Evolutionary conservation across 176 grass and related monocot species (phyloP), one percentile per base, ranked within the genome.

Genomic region (Hyparrhenia diplandra): DNA sequence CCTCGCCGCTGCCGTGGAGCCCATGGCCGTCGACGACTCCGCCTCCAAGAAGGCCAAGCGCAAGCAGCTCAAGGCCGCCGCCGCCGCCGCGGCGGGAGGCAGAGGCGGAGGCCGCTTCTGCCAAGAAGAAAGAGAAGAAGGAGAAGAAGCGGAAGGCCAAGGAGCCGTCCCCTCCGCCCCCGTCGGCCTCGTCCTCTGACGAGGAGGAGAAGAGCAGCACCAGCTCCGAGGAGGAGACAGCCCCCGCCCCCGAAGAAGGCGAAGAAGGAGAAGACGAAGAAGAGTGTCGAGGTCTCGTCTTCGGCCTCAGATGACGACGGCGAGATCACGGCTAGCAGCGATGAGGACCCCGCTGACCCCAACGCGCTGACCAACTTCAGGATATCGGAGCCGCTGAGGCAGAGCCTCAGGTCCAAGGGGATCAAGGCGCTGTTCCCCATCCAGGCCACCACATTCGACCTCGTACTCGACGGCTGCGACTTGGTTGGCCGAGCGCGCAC

Each of bases 401-500:
- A 93, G 29, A 91, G 30, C 28, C 85, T 99, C 68, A 95, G 77
- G 72, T 93, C 84, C 32, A 99, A 93, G 80, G 93, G 93, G 3
- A 99, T 99, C 63, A 88, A 91, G 58, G 79, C 86, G 32, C 82
- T 99, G 9, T 99, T 99, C 68, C 97, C 97, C 17, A 99, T 99
- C 73, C 97, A 99, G 79, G 88, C 97, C 18, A 93, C 87, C 85
- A 99, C 97, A 65, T 99, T 96, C 86, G 77, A 90, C 75, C 88
- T 99, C 37, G 68, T 96, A 78, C 86, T 96, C 74, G 91, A 96
- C 31, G 97, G 97, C 41, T 21, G 67, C 27, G 97, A 99, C 71
- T 77, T 96, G 60, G 97, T 99, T 20, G 97, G 97, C 23, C 97
- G 97, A 23, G 97, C 97, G 1, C 88, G 97, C 35, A 99, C 97